A percentile compares a stretch with the other conserved stretches of the same genome.
phyloP scores from a whole-genome alignment of 1,284 basidiomycete genomes.

The Trichosporon sp. region DNA sequence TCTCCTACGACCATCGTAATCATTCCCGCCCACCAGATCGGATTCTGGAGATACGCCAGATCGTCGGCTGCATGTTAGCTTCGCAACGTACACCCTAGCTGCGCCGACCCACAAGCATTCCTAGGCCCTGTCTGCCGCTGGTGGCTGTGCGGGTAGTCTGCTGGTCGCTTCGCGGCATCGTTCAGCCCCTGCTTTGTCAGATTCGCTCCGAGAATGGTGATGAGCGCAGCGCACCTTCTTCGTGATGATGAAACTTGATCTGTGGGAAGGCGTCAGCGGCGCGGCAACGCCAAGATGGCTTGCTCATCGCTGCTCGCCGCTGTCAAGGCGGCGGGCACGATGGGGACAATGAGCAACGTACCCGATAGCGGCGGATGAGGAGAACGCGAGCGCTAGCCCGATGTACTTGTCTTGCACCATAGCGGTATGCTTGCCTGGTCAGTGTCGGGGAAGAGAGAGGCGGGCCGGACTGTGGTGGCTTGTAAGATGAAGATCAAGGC shows the following conservation, averaged over 20 bases:
- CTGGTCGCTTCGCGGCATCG: conserved; percentile 66
- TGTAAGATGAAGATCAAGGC: background rate
- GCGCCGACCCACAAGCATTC: conserved; percentile 65
- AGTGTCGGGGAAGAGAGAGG: background rate
- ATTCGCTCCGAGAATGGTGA: background rate
- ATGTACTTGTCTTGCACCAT: conserved; percentile 80
- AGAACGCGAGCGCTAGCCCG: conserved; percentile 79
- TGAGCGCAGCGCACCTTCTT: conserved; percentile 71
- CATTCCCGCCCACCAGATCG: conserved; percentile 99
- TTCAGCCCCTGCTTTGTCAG: conserved; percentile 68
- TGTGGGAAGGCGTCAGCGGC: background rate
- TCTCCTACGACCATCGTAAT: conserved; percentile 85
- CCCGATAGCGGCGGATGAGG: conserved; percentile 45
- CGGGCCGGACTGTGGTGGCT: background rate
- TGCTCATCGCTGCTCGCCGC: background rate
- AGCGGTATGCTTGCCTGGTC: background rate
- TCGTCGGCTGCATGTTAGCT: conserved; percentile 65
- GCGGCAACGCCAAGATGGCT: background rate
- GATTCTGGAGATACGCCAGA: conserved; percentile 83
- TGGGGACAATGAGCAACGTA: conserved; percentile 19
- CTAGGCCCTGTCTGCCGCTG: conserved; percentile 57
- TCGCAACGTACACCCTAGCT: conserved; percentile 61
- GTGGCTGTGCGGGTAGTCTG: conserved; percentile 73
- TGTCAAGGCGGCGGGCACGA: too few species aligned
- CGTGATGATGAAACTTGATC: conserved; percentile 83